These are phyloP conservation scores for Geotrichum restrictum DNA, from an alignment of 1,139 yeast genomes.

Conservation along the genomic window DNA sequence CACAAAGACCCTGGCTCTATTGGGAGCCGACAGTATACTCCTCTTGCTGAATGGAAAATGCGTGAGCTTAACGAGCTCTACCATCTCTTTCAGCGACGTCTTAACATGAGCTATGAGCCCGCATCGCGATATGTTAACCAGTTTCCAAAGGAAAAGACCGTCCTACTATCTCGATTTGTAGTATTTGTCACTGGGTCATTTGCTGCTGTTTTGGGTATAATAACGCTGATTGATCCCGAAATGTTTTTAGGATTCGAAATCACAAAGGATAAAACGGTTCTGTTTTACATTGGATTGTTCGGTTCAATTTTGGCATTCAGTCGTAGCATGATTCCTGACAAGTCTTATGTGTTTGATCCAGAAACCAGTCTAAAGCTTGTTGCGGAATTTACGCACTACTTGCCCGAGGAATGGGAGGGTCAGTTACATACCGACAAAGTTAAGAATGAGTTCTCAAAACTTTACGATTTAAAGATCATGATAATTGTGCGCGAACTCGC, in stretches of 20 bases:
- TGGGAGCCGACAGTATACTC: conserved; percentile 86
- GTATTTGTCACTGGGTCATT: conserved; percentile 85
- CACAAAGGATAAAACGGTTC: conserved; percentile 70
- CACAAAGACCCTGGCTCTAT: conserved; percentile 82
- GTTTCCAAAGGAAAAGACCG: conserved; percentile 80
- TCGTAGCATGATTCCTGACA: conserved; percentile 53
- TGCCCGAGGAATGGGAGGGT: conserved; percentile 85
- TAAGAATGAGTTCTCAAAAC: conserved; percentile 72
- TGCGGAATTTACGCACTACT: conserved; percentile 81
- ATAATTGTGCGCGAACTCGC: conserved; percentile 74
- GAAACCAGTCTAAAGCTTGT: conserved; percentile 76
- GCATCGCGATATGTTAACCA: conserved; percentile 84
- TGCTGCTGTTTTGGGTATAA: conserved; percentile 77
- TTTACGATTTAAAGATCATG: conserved; percentile 69
- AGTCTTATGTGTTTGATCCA: conserved; percentile 76
- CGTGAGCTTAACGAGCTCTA: conserved; percentile 90
- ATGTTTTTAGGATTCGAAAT: conserved; percentile 86
- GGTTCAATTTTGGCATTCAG: conserved; percentile 81
- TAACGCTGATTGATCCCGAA: conserved; percentile 89
- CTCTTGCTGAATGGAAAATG: conserved; percentile 91
- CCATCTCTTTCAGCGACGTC: conserved; percentile 75
- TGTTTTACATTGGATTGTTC: conserved; percentile 81
- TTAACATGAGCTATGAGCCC: conserved; percentile 70
- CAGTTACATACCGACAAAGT: conserved; percentile 77
- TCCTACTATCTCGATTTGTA: conserved; percentile 57